Evolutionary conservation across 345 rosid species (phyloP).

Genomic region (Iberis pinnata): DNA sequence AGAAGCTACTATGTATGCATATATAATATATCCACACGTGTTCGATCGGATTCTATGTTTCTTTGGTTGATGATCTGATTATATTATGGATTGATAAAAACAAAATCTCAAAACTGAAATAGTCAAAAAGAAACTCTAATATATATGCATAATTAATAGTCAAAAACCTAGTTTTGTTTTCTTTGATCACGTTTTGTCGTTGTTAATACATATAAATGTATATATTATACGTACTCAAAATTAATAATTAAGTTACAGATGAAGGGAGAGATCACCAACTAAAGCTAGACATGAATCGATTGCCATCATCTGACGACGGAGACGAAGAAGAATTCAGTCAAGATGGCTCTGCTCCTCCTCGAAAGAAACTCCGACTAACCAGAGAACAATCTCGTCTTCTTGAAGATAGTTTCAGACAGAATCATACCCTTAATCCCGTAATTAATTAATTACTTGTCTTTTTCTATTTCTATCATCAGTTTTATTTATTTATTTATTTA

Average conservation of each 20-base stretch:
- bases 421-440: constrained; percentile 84
- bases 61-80: constrained; percentile 3
- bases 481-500: neutral
- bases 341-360: constrained; percentile 56
- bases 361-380: constrained; percentile 81
- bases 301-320: constrained; percentile 30
- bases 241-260: constrained; percentile 42
- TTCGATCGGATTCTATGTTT: constrained; percentile 4
- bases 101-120: neutral
- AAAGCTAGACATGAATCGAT: constrained; percentile 30
- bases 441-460: neutral
- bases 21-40: neutral
- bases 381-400: constrained; percentile 93
- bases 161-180: neutral
- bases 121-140: neutral
- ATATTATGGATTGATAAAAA: neutral
- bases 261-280: constrained; percentile 34
- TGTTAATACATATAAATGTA: neutral
- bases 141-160: too few relatives aligned
- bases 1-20: neutral
- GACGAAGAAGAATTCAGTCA: constrained; percentile 30
- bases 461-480: neutral
- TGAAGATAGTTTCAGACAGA: constrained; percentile 89
- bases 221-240: constrained; percentile 19
- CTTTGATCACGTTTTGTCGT: neutral